phyloP scores from a whole-genome alignment of 2,329 filamentous ascomycete species.

The Keithomyces neogunnii region DNA sequence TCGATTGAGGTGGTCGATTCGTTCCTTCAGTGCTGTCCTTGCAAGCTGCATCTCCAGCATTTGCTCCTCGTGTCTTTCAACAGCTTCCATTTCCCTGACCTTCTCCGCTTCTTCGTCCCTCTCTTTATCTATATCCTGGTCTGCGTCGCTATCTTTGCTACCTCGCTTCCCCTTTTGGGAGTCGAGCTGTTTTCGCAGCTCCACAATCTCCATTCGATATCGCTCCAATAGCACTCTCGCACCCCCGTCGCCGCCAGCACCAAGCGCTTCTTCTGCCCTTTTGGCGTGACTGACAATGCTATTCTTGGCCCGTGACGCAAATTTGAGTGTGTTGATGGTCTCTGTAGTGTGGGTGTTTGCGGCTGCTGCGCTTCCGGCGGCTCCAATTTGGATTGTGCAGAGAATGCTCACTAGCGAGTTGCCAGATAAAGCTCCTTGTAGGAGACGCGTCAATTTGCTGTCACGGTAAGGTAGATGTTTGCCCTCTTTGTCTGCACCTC shows the following conservation, averaged over 20 bases:
- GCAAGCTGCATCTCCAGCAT: slow-evolving; percentile 98
- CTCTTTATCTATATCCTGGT: slow-evolving; percentile 46
- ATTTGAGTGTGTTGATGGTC: slow-evolving; percentile 93
- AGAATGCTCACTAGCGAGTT: slow-evolving; percentile 95
- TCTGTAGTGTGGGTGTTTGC: slow-evolving; percentile 73
- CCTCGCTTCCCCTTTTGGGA: slow-evolving; percentile 62
- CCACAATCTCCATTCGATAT: slow-evolving; percentile 86
- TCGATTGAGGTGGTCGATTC: slow-evolving; percentile 93
- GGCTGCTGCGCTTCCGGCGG: slow-evolving; percentile 60
- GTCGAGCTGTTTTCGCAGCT: slow-evolving; percentile 73
- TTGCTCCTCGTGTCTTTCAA: slow-evolving; percentile 87
- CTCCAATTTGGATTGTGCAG: slow-evolving; percentile 89
- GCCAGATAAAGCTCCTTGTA: slow-evolving; percentile 88
- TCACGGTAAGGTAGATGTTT: slow-evolving; percentile 96
- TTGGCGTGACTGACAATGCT: slow-evolving; percentile 97
- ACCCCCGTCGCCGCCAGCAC: slow-evolving; percentile 71
- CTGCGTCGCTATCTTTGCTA: slow-evolving; percentile 48
- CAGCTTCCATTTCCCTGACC: slow-evolving; percentile 67
- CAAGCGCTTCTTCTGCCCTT: slow-evolving; percentile 81
- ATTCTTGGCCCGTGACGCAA: slow-evolving; percentile 93
- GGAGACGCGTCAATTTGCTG: slow-evolving; percentile 87
- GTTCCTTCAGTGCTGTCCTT: slow-evolving; percentile 88
- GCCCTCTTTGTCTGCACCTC: slow-evolving; percentile 67
- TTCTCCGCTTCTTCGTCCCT: slow-evolving; percentile 65
- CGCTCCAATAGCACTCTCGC: slow-evolving; percentile 83